Evolutionary conservation across 805 yeast genomes (phyloP), one percentile per base, ranked within the genome.

Genomic region (Suhomyces sp.): DNA sequence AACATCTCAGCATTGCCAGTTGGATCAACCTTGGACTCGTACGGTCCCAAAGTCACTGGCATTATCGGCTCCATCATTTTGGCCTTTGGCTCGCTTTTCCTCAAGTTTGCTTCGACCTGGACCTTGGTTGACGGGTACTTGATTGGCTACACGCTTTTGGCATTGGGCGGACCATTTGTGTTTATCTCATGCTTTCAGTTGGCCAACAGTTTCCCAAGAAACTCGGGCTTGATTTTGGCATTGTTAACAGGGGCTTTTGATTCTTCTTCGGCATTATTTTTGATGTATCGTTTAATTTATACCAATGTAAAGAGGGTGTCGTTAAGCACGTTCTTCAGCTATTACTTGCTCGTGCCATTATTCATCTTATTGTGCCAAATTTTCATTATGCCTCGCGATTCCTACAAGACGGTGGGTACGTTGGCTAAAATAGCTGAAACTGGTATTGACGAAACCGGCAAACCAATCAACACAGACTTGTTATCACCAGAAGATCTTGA

Each of bases 161-260:
- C 97, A 0, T 74, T 90, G 53, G 97, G 96, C 6, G 97, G 98
- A 4, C 98, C 98, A 8, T 91, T 92, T 71, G 92, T 88, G 19
- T 92, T 89, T 66, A 91, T 93, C 53, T 86, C 96, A 15, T 84
- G 90, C 56, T 91, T 92, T 78, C 97, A 92, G 64, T 76, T 92
- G 66, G 88, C 97, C 6, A 92, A 91, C 66, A 62, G 67, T 41
- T 66, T 66, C 57, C 70, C 70, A 44, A 60, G 59, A 49, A 65
- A 64, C 62, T 64, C 68, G 44, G 70, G 70, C n/a, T 58, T 66
- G 48, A 58, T 66, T 19, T 61, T 66, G 64, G 70, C 70, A 17
- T 57, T 66, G 35, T 63, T 66, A 58, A 66, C 97, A 0, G 97
- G 97, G n/a, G 91, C 97, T 0, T 91, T 92, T 65, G 97, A 93